Evolutionary conservation across 352 stramenopile species (phyloP), one percentile per base, ranked within the genome.

Genomic region (Globisporangium recalcitrans): DNA sequence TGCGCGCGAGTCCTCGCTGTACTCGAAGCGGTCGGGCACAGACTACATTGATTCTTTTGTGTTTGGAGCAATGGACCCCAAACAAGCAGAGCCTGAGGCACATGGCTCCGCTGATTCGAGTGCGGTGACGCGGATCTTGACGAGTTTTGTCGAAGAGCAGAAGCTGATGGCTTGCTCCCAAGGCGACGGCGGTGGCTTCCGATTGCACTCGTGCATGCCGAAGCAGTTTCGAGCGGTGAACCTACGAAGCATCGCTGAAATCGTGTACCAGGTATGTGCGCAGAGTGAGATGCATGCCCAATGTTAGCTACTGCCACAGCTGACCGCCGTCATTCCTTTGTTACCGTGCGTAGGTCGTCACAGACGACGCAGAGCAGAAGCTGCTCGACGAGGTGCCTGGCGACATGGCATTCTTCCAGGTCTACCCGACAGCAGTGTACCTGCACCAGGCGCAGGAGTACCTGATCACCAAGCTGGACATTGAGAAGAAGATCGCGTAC

Each of bases 401-500:
- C 38, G 82, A 90, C 48, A 67, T 71, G 49, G 90, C 90, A 0
- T 97, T 98, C 56, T 98, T 97, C 55, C 85, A 97, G 63, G 73
- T 98, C 16, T 97, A 97, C 54, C 88, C 90, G 26, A 87, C 87
- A 0, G 93, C 86, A 11, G 91, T 97, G 3, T 98, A 97, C 68
- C 74, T 98, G 47, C 86, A 98, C 60, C 91, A 97, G 59, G 91
- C 77, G 16, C 74, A 88, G 21, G 90, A 97, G 60, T 97, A 97
- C 68, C 65, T 98, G 32, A 89, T 98, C 61, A 90, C 78, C 13
- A 83, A 80, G 42, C 60, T 98, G 14, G 90, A 98, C 56, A 75
- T 82, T 11, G 60, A 74, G 19, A 62, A 79, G 40, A 77, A 85
- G 32, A 68, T 92, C 27, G 91, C 88, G 16, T 88, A 82, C 21